Conservation (phyloP, 768 basidiomycete genomes). For the Phanerochaete sordida region DNA sequence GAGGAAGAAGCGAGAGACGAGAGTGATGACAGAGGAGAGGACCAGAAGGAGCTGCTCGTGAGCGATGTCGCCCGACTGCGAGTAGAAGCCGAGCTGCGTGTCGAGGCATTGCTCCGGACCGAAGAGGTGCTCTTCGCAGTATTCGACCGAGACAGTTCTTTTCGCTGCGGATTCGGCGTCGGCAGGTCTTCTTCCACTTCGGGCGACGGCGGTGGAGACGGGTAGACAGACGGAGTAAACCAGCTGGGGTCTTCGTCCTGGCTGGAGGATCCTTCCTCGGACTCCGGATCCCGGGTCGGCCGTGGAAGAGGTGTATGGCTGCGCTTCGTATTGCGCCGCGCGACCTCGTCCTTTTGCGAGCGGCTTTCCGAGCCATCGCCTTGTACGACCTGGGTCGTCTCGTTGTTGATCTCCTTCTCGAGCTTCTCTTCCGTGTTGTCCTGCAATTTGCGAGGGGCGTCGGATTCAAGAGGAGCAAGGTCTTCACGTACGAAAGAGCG, state of each 20-base stretch:
- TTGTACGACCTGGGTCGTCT: constrained; percentile 61
- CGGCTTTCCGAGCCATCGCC: constrained; percentile 66
- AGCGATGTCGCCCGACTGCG: constrained; percentile 7
- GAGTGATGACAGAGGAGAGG: not conserved
- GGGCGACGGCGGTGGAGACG: constrained; percentile 19
- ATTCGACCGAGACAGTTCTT: constrained; percentile 10
- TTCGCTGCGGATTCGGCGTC: not conserved
- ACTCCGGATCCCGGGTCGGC: constrained; percentile 22
- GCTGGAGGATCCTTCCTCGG: constrained; percentile 23
- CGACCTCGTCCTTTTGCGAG: constrained; percentile 12
- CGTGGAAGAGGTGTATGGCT: not conserved
- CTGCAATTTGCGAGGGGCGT: not conserved
- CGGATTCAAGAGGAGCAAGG: constrained; percentile 51
- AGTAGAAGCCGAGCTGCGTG: not conserved
- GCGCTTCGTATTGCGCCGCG: constrained; percentile 1
- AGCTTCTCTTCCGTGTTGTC: constrained; percentile 52
- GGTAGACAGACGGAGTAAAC: constrained; percentile 33
- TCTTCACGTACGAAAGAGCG: constrained; percentile 61
- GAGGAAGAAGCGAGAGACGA: not conserved
- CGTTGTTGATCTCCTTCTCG: constrained; percentile 68
- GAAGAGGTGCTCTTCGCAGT: not conserved
- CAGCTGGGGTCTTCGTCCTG: constrained; percentile 47
- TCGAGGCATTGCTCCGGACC: constrained; percentile 1
- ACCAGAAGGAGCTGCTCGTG: constrained; percentile 2
- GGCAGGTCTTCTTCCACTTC: constrained; percentile 21